Evolutionary conservation across 352 stramenopile genomes (phyloP).

Genomic region (Pythium inflatum): DNA sequence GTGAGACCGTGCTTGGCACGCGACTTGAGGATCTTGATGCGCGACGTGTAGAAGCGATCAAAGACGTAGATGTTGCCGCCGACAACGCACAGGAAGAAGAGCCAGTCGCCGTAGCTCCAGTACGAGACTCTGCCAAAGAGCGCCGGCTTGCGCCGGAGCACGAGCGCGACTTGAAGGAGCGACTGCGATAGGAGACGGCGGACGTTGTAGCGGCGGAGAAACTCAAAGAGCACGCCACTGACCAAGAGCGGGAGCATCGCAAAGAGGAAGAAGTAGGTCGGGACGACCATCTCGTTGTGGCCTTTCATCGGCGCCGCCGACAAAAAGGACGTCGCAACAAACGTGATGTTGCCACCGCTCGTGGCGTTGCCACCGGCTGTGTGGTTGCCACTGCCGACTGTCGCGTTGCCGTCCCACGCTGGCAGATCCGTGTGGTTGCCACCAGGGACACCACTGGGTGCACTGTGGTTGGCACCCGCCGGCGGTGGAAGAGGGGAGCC

Average conservation of each 20-base stretch:
- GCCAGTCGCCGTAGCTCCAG: constrained; percentile 58
- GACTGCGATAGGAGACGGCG: too few relatives aligned
- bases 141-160: constrained; percentile 55
- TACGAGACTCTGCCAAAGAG: constrained; percentile 50
- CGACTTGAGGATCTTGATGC: constrained; percentile 2
- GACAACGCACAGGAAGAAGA: constrained; percentile 46
- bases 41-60: constrained; percentile 41
- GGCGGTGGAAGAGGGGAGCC: too few relatives aligned
- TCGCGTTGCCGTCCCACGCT: too few relatives aligned
- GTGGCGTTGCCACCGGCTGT: too few relatives aligned
- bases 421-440: too few relatives aligned
- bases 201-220: constrained; percentile 47
- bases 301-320: too few relatives aligned
- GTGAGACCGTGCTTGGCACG: constrained; percentile 56
- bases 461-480: too few relatives aligned
- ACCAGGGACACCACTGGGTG: too few relatives aligned
- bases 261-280: constrained; percentile 73
- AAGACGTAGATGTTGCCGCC: constrained; percentile 67
- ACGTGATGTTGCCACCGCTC: too few relatives aligned
- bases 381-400: too few relatives aligned
- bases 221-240: constrained; percentile 57
- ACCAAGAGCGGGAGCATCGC: constrained; percentile 65
- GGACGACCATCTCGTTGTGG: constrained; percentile 69
- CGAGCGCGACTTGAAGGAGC: constrained; percentile 46
- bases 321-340: too few relatives aligned